phyloP scores from a whole-genome alignment of 768 basidiomycete species.

The Auriscalpium orientale region DNA sequence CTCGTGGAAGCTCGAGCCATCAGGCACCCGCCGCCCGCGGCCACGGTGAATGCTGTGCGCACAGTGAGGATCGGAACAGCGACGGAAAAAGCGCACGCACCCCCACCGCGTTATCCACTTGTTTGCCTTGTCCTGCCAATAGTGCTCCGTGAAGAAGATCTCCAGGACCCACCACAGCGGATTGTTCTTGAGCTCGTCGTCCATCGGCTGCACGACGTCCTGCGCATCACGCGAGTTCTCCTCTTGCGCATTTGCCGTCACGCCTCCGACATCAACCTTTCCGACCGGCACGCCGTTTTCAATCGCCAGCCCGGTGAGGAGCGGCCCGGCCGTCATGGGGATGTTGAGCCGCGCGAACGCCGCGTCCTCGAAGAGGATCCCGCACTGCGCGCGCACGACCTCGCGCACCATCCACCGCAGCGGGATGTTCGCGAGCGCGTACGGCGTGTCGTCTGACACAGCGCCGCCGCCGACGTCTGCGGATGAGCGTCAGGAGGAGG shows the following conservation, averaged over 20 bases:
- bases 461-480: constrained; percentile 13
- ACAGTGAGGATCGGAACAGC: neutral
- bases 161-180: constrained; percentile 45
- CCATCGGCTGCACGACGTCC: constrained; percentile 52
- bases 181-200: constrained; percentile 52
- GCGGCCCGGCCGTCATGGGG: neutral
- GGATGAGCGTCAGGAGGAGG: neutral
- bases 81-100: constrained; percentile 19
- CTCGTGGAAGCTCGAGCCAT: constrained; percentile 51
- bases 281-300: neutral
- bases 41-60: constrained; percentile 44
- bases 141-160: constrained; percentile 44
- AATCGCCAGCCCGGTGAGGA: neutral
- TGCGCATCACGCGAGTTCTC: constrained; percentile 32
- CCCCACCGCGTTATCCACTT: constrained; percentile 55
- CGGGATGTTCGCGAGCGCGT: constrained; percentile 9
- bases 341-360: constrained; percentile 6
- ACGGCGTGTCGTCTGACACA: neutral
- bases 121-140: constrained; percentile 50
- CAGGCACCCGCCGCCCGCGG: constrained; percentile 42
- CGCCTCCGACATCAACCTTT: neutral
- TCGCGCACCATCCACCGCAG: constrained; percentile 16
- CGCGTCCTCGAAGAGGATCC: constrained; percentile 1
- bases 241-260: neutral
- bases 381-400: constrained; percentile 1